A percentile compares a stretch with the other conserved stretches of the same genome.
These are phyloP conservation scores for Lodderomyces oxycetoniae DNA, from an alignment of 1,139 yeast species.

Conservation along the genomic window DNA sequence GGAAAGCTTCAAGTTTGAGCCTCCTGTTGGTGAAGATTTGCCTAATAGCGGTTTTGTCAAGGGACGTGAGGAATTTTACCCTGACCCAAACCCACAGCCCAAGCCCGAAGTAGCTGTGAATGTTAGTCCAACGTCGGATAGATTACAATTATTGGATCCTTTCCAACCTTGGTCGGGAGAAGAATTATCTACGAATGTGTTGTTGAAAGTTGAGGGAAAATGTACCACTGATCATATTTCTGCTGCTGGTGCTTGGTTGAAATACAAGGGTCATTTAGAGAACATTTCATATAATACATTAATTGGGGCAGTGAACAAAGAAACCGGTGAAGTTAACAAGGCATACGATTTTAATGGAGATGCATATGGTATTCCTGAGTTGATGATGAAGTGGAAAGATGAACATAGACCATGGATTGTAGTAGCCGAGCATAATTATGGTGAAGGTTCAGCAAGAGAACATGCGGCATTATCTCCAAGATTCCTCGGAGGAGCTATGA, in stretches of 20 bases:
- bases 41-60: constrained; percentile 75
- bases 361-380: constrained; percentile 80
- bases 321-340: constrained; percentile 90
- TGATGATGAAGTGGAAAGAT: constrained; percentile 92
- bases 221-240: constrained; percentile 98
- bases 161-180: constrained; percentile 81
- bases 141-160: constrained; percentile 81
- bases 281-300: constrained; percentile 92
- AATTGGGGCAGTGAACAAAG: constrained; percentile 95
- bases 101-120: constrained; percentile 62
- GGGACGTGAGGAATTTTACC: constrained; percentile 83
- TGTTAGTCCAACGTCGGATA: constrained; percentile 70
- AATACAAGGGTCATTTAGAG: constrained; percentile 95
- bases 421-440: constrained; percentile 95
- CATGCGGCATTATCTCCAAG: constrained; percentile 97
- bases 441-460: constrained; percentile 99
- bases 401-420: constrained; percentile 87
- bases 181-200: constrained; percentile 70
- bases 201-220: constrained; percentile 92
- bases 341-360: constrained; percentile 86
- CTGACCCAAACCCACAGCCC: constrained; percentile 73
- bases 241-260: constrained; percentile 99
- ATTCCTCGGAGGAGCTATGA: constrained; percentile 84
- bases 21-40: constrained; percentile 80
- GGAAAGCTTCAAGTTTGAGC: constrained; percentile 62